Evolutionary conservation across 106 monocot genomes (phyloP).

Genomic region (Vanilla planifolia): DNA sequence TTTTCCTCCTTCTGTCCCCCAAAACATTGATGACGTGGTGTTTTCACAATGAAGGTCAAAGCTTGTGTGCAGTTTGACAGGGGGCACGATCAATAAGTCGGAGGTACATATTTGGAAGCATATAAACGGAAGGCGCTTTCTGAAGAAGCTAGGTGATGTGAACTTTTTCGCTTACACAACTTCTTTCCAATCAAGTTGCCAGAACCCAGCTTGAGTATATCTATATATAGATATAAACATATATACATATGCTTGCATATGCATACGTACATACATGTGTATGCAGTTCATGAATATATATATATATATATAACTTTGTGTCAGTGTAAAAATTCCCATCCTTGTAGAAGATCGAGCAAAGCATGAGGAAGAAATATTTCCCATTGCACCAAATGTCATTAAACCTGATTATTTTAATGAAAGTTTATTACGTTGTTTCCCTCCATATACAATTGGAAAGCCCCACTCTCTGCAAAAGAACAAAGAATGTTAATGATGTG

Average conservation of each 20-base stretch:
- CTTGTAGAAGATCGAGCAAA: background rate
- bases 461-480: too few species aligned
- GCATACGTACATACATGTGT: too few species aligned
- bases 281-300: background rate
- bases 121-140: constrained; percentile 74
- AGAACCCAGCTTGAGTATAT: too few species aligned
- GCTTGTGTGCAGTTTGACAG: constrained; percentile 78
- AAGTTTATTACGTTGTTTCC: too few species aligned
- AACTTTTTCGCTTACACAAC: background rate
- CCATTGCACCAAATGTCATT: too few species aligned
- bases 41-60: constrained; percentile 43
- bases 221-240: background rate
- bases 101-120: constrained; percentile 99
- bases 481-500: too few species aligned
- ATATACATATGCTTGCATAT: too few species aligned
- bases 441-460: too few species aligned
- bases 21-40: background rate
- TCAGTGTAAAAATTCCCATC: background rate
- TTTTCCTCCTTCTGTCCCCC: background rate
- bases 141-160: constrained; percentile 67
- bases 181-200: too few species aligned
- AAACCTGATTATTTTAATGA: too few species aligned
- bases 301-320: too few species aligned
- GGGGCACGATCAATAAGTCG: constrained; percentile 70
- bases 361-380: too few species aligned